Percentiles rank a stretch among this genome's conserved stretches.
Evolutionary conservation across 164 flowering plant species (phyloP).

Genomic region (Euptelea pleiosperma): DNA sequence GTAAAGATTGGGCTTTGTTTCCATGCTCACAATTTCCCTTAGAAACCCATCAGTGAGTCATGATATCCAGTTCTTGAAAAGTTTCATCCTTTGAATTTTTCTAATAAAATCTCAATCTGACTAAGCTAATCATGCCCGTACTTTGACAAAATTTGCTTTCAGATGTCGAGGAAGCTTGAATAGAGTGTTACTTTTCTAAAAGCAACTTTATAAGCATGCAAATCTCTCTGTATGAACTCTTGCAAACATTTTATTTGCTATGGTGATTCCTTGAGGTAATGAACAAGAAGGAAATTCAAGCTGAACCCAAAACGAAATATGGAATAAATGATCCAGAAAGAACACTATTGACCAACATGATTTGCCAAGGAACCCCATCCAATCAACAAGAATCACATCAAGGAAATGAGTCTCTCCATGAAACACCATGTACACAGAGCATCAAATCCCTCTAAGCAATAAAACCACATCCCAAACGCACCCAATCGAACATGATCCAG

Average conservation of each 20-base stretch:
- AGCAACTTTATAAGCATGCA: background rate
- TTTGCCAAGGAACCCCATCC: background rate
- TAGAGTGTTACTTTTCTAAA: background rate
- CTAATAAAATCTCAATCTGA: too few relatives aligned
- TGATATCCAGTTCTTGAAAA: too few relatives aligned
- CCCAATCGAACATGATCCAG: background rate
- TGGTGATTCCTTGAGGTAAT: background rate
- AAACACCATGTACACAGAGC: background rate
- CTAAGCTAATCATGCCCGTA: too few relatives aligned
- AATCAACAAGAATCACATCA: background rate
- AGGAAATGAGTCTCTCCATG: background rate
- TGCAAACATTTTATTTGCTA: background rate
- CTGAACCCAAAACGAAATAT: background rate
- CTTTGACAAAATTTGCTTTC: too few relatives aligned
- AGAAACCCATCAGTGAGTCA: too few relatives aligned
- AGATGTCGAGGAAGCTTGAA: too few relatives aligned
- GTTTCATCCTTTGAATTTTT: too few relatives aligned
- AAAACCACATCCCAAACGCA: background rate
- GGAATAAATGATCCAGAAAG: too few relatives aligned
- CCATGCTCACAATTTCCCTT: too few relatives aligned
- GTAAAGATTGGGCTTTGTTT: too few relatives aligned
- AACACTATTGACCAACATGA: background rate
- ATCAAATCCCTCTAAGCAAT: background rate
- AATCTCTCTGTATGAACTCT: background rate
- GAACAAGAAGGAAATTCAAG: background rate